Conservation (phyloP, 768 basidiomycete species). For the Epithele typhae region DNA sequence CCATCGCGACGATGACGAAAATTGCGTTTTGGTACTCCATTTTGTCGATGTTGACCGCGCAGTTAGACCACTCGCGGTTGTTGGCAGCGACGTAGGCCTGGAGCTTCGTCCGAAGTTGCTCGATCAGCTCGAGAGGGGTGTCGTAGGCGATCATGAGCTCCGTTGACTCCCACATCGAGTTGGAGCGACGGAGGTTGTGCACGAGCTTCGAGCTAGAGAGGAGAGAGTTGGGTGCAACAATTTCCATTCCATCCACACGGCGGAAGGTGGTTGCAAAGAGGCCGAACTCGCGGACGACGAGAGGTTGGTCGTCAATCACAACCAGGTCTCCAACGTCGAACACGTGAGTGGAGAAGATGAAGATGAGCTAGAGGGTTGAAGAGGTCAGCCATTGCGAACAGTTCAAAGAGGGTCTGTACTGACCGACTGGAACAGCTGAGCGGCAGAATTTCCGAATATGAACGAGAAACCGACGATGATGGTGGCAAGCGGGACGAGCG, state of each 20-base stretch:
- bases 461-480: slow-evolving; percentile 82
- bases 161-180: slow-evolving; percentile 77
- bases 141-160: slow-evolving; percentile 60
- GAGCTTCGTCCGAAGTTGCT: slow-evolving; percentile 55
- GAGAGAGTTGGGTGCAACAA: slow-evolving; percentile 74
- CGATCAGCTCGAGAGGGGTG: slow-evolving; percentile 67
- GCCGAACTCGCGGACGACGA: slow-evolving; percentile 73
- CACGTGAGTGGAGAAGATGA: slow-evolving; percentile 84
- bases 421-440: slow-evolving; percentile 74
- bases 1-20: slow-evolving; percentile 60
- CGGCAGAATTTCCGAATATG: slow-evolving; percentile 80
- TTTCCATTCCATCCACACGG: slow-evolving; percentile 77
- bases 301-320: slow-evolving; percentile 65
- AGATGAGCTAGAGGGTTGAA: slow-evolving; percentile 62
- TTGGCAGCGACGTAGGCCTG: slow-evolving; percentile 57
- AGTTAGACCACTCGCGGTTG: slow-evolving; percentile 69
- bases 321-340: slow-evolving; percentile 82
- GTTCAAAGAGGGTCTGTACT: slow-evolving; percentile 23
- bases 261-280: slow-evolving; percentile 76
- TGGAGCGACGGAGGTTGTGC: slow-evolving; percentile 72
- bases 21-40: slow-evolving; percentile 79
- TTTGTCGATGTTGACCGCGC: slow-evolving; percentile 64
- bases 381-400: neutral
- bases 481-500: slow-evolving; percentile 75
- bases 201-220: slow-evolving; percentile 68